These are phyloP conservation scores for Sanghuangporus sanghuang DNA, from an alignment of 1,284 basidiomycete species.

Conservation along the genomic window DNA sequence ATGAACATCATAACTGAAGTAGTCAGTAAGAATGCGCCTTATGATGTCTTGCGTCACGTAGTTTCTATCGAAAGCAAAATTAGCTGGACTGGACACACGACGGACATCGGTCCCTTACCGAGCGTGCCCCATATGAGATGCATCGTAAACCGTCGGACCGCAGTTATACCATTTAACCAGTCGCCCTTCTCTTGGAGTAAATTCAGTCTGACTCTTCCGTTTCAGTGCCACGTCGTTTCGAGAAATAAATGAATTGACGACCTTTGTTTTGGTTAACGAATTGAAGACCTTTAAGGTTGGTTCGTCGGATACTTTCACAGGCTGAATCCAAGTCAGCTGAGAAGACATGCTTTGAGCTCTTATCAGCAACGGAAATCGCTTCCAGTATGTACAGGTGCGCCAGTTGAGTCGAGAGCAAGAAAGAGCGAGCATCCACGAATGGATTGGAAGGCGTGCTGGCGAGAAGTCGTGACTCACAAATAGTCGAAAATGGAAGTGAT, in stretches of 20 bases:
- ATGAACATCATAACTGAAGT: constrained; percentile 96
- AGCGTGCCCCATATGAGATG: constrained; percentile 98
- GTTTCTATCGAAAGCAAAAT: constrained; percentile 53
- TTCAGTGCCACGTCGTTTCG: constrained; percentile 9
- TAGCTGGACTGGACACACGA: background rate
- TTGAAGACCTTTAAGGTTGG: constrained; percentile 88
- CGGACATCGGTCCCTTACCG: constrained; percentile 49
- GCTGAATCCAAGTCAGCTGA: constrained; percentile 47
- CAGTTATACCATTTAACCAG: constrained; percentile 99
- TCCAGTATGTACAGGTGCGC: background rate
- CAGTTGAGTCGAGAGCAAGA: background rate
- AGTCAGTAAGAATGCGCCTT: constrained; percentile 89
- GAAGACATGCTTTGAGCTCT: constrained; percentile 29
- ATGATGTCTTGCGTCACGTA: constrained; percentile 98
- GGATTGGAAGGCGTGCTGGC: background rate
- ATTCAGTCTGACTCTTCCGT: constrained; percentile 58
- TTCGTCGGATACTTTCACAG: constrained; percentile 32
- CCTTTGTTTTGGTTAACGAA: constrained; percentile 88
- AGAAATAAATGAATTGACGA: constrained; percentile 22
- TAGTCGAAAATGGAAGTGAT: constrained; percentile 2
- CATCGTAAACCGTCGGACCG: constrained; percentile 99
- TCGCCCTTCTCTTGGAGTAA: constrained; percentile 76
- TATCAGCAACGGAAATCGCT: background rate
- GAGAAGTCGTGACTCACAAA: constrained; percentile 3
- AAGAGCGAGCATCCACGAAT: constrained; percentile 7